phyloP scores from a whole-genome alignment of 257 asterid species.

The Plantago major region DNA sequence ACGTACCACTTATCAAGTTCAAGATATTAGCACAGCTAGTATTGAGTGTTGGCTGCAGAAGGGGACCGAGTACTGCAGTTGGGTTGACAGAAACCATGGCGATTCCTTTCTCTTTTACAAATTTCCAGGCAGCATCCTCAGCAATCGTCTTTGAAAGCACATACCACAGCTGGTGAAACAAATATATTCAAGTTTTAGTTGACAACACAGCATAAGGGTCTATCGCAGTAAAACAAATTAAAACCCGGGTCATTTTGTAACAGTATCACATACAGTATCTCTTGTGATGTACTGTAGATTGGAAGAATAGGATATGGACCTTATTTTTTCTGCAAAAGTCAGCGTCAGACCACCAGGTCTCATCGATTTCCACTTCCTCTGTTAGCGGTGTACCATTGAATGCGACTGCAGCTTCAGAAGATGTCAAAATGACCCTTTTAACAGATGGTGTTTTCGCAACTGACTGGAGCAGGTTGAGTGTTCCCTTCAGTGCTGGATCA shows the following conservation, averaged over 20 bases:
- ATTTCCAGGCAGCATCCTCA: slow-evolving; percentile 67
- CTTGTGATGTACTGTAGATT: not conserved
- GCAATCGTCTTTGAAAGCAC: slow-evolving; percentile 71
- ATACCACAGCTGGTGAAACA: slow-evolving; percentile 53
- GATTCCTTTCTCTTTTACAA: slow-evolving; percentile 49
- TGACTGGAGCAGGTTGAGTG: slow-evolving; percentile 61
- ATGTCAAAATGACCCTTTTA: slow-evolving; percentile 58
- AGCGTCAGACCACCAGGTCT: slow-evolving; percentile 56
- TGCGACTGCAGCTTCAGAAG: slow-evolving; percentile 58
- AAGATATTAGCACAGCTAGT: slow-evolving; percentile 45
- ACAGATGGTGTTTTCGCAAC: slow-evolving; percentile 51
- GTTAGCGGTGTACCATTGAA: slow-evolving; percentile 43
- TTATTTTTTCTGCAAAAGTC: slow-evolving; percentile 45
- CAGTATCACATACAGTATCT: not conserved
- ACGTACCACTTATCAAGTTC: slow-evolving; percentile 42
- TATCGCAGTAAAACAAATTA: not conserved
- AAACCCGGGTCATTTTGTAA: not conserved
- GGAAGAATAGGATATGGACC: slow-evolving; percentile 21
- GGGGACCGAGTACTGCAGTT: slow-evolving; percentile 62
- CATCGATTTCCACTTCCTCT: slow-evolving; percentile 55
- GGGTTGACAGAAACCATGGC: slow-evolving; percentile 59
- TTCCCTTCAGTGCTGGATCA: slow-evolving; percentile 73
- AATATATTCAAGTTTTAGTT: not conserved
- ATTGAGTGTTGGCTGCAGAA: slow-evolving; percentile 59
- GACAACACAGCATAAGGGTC: not conserved